Conservation (phyloP, 2,329 filamentous ascomycete genomes). For the Parastagonospora avenae region DNA sequence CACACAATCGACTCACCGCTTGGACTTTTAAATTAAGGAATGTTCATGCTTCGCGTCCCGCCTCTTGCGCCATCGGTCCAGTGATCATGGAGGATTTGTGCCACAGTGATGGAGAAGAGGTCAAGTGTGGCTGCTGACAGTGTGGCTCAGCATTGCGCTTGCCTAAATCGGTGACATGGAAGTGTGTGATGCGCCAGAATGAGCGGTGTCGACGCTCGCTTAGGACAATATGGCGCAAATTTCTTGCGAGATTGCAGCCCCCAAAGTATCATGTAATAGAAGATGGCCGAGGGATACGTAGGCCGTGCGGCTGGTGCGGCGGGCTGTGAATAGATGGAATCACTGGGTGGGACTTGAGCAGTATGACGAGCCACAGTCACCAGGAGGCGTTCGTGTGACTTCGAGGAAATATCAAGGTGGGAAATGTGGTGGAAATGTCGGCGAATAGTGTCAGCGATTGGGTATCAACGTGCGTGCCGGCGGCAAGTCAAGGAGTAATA, state of each 20-base stretch:
- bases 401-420: conserved; percentile 10
- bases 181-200: background rate
- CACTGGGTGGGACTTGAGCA: conserved; percentile 6
- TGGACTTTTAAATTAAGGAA: too few relatives aligned
- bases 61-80: too few relatives aligned
- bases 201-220: conserved; percentile 15
- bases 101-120: too few relatives aligned
- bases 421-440: background rate
- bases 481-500: background rate
- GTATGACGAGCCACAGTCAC: conserved; percentile 7
- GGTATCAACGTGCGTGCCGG: background rate
- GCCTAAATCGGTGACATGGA: background rate
- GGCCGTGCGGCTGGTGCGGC: conserved; percentile 5
- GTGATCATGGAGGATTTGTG: too few relatives aligned
- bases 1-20: too few relatives aligned
- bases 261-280: conserved; percentile 1
- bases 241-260: background rate
- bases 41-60: too few relatives aligned
- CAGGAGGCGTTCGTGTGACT: conserved; percentile 8
- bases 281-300: background rate
- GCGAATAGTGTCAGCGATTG: conserved; percentile 2
- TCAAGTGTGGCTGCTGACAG: conserved; percentile 25
- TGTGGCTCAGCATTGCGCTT: conserved; percentile 24
- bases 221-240: background rate
- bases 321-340: conserved; percentile 16